These are phyloP conservation scores for Rutstroemia sp. DNA, from an alignment of 2,329 filamentous ascomycete species.

Conservation along the genomic window DNA sequence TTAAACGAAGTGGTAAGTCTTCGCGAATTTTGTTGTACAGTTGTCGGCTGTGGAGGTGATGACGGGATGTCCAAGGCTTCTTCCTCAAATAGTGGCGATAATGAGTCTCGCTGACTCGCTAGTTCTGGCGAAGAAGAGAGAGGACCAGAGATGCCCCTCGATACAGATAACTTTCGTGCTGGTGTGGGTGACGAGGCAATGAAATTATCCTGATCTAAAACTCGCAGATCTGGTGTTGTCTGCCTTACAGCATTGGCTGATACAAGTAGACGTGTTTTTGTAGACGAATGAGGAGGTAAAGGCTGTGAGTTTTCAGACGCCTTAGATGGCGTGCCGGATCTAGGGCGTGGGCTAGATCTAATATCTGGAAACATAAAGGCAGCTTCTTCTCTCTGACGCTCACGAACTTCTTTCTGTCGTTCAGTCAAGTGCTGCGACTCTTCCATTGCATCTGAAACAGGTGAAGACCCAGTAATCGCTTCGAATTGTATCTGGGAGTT, in stretches of 20 bases:
- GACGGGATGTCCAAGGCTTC: conserved; percentile 35
- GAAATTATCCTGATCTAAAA: conserved; percentile 24
- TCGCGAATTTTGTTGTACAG: neutral
- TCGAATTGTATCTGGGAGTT: conserved; percentile 78
- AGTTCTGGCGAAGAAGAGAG: conserved; percentile 51
- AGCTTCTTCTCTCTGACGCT: conserved; percentile 59
- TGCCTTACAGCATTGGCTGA: conserved; percentile 13
- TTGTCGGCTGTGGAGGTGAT: conserved; percentile 17
- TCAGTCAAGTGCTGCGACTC: conserved; percentile 74
- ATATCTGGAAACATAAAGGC: conserved; percentile 62
- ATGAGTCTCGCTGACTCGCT: neutral
- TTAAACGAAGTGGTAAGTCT: neutral
- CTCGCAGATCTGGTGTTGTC: conserved; percentile 21
- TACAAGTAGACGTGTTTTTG: conserved; percentile 12
- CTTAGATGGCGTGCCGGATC: conserved; percentile 11
- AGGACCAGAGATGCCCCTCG: conserved; percentile 43
- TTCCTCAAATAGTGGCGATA: no score
- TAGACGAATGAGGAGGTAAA: conserved; percentile 19
- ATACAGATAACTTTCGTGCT: conserved; percentile 39
- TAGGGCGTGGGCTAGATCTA: conserved; percentile 42
- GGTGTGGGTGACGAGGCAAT: conserved; percentile 54
- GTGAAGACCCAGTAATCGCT: conserved; percentile 58
- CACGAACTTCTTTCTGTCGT: conserved; percentile 68
- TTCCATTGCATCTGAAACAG: conserved; percentile 37
- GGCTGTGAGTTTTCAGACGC: conserved; percentile 23